These are phyloP conservation scores for Aspergillus spinulosporus DNA, from an alignment of 2,329 filamentous ascomycete species.

Conservation along the genomic window DNA sequence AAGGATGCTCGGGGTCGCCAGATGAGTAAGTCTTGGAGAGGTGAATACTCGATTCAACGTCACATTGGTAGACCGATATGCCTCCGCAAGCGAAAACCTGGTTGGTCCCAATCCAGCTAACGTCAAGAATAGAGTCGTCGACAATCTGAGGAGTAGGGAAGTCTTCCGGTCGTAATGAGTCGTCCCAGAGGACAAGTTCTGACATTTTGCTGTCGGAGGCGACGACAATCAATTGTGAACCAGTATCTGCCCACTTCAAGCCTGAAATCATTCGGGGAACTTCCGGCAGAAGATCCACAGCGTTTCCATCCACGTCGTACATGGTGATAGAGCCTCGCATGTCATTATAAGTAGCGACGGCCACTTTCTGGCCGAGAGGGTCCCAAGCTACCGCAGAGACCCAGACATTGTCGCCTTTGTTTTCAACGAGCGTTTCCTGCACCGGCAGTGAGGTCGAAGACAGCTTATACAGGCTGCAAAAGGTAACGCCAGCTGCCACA, in stretches of 20 bases:
- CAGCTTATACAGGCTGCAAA: constrained; percentile 49
- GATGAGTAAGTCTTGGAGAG: constrained; percentile 37
- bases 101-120: constrained; percentile 43
- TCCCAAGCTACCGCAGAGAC: constrained; percentile 51
- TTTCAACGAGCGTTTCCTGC: constrained; percentile 40
- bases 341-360: constrained; percentile 49
- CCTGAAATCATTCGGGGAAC: constrained; percentile 47
- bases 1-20: constrained; percentile 33
- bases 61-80: constrained; percentile 42
- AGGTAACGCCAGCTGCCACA: constrained; percentile 45
- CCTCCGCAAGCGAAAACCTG: constrained; percentile 44
- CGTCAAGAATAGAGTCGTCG: constrained; percentile 43
- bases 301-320: constrained; percentile 46
- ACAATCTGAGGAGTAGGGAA: constrained; percentile 39
- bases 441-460: constrained; percentile 30
- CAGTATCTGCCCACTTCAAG: constrained; percentile 43
- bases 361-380: constrained; percentile 46
- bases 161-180: constrained; percentile 38
- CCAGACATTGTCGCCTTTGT: constrained; percentile 33
- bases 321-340: constrained; percentile 46
- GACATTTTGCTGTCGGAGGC: constrained; percentile 45
- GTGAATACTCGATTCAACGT: constrained; percentile 41
- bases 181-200: constrained; percentile 48
- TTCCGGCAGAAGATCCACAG: constrained; percentile 47
- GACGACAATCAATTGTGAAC: constrained; percentile 44